Evolutionary conservation across 768 basidiomycete genomes (phyloP).

Genomic region (Daedaleopsis sinensis): DNA sequence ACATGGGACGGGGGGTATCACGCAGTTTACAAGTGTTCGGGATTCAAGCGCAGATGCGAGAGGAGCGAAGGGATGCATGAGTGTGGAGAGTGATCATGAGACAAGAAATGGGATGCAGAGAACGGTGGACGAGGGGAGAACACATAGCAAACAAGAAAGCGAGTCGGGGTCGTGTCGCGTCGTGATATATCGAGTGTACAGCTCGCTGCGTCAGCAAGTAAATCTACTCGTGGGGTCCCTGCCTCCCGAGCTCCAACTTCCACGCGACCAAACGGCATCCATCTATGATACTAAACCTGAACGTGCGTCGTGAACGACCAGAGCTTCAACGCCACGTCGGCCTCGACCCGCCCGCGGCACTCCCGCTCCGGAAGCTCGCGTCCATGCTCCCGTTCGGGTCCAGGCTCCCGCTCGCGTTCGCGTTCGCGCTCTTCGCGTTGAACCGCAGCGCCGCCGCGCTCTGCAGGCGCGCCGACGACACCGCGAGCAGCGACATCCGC

Average conservation of each 20-base stretch:
- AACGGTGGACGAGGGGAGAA: neutral
- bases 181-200: constrained; percentile 18
- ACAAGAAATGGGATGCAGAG: neutral
- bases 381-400: constrained; percentile 48
- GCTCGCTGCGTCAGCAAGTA: neutral
- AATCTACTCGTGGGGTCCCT: constrained; percentile 7
- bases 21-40: constrained; percentile 11
- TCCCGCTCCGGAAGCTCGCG: constrained; percentile 47
- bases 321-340: constrained; percentile 61
- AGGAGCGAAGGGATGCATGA: neutral
- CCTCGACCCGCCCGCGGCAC: constrained; percentile 33
- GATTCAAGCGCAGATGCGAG: neutral
- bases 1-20: constrained; percentile 22
- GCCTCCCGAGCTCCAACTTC: constrained; percentile 5
- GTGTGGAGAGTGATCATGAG: neutral
- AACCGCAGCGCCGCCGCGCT: constrained; percentile 27
- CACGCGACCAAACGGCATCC: constrained; percentile 4
- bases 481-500: constrained; percentile 55
- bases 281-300: constrained; percentile 8
- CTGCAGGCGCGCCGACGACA: constrained; percentile 34
- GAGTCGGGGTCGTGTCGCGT: constrained; percentile 19
- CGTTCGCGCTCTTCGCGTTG: no score
- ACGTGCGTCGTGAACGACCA: neutral
- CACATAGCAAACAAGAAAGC: constrained; percentile 22
- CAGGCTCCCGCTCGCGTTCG: constrained; percentile 27